Evolutionary conservation across 2,329 filamentous ascomycete species (phyloP).

Genomic region (Colletotrichum tamarilloi): DNA sequence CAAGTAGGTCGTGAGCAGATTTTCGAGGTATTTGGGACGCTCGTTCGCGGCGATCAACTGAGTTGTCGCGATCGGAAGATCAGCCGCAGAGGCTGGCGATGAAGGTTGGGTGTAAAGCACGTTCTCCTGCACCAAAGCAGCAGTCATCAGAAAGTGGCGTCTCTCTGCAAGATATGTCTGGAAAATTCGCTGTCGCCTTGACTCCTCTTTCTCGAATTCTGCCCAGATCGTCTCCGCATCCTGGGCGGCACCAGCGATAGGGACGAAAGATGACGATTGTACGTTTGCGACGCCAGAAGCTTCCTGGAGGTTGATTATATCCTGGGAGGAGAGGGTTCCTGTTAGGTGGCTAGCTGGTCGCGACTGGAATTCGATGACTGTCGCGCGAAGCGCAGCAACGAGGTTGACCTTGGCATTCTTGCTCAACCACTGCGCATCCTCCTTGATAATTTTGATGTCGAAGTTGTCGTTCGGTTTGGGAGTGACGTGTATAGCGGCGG

Average conservation of each 20-base stretch:
- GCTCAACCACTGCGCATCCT: constrained; percentile 88
- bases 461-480: constrained; percentile 74
- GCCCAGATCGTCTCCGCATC: constrained; percentile 67
- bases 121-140: constrained; percentile 66
- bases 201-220: constrained; percentile 71
- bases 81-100: constrained; percentile 28
- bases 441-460: constrained; percentile 83
- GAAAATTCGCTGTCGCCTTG: constrained; percentile 75
- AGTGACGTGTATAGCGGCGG: constrained; percentile 85
- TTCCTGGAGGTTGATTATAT: constrained; percentile 80
- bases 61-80: neutral
- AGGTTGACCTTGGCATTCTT: constrained; percentile 82
- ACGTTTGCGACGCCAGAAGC: constrained; percentile 74
- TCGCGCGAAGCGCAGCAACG: constrained; percentile 82
- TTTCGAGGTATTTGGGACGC: constrained; percentile 51
- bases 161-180: constrained; percentile 78
- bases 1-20: constrained; percentile 61
- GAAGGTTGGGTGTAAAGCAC: constrained; percentile 53
- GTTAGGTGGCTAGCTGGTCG: constrained; percentile 79
- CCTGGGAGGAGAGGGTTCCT: constrained; percentile 79
- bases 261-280: constrained; percentile 67
- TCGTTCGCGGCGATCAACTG: constrained; percentile 9
- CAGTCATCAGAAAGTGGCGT: constrained; percentile 73
- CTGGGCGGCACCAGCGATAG: constrained; percentile 60
- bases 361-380: constrained; percentile 85